Percentiles rank a stretch among this genome's conserved stretches.
phyloP scores from a whole-genome alignment of 2,329 filamentous ascomycete genomes.

The Knufia fluminis region DNA sequence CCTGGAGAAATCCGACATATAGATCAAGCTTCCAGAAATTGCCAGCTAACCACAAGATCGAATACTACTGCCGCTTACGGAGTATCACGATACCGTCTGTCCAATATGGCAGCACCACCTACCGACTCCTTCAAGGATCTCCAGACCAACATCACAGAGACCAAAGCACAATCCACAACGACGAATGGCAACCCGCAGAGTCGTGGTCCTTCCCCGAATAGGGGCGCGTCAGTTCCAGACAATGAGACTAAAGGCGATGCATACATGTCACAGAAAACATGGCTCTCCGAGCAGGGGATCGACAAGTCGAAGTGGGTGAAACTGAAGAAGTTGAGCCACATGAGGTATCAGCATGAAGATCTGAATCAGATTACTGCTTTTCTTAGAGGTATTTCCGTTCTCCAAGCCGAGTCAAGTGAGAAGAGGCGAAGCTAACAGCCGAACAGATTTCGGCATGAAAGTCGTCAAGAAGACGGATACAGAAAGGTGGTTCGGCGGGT shows the following conservation, averaged over 20 bases:
- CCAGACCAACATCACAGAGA: constrained; percentile 22
- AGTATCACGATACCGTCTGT: not conserved
- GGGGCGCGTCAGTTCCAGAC: constrained; percentile 21
- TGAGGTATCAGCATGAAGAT: constrained; percentile 47
- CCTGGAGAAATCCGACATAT: too few relatives aligned
- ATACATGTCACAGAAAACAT: constrained; percentile 15
- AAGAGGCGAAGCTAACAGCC: not conserved
- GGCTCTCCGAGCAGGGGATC: constrained; percentile 28
- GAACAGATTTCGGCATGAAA: constrained; percentile 35
- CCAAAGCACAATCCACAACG: constrained; percentile 11
- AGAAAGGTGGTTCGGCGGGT: constrained; percentile 36
- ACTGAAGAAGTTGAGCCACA: constrained; percentile 41
- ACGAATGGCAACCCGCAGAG: constrained; percentile 15
- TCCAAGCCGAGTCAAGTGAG: constrained; percentile 18
- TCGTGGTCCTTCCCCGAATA: constrained; percentile 21
- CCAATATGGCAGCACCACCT: constrained; percentile 7
- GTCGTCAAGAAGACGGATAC: constrained; percentile 30
- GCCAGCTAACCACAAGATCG: too few relatives aligned
- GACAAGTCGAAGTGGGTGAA: constrained; percentile 38
- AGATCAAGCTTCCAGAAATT: too few relatives aligned
- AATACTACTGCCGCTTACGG: too few relatives aligned
- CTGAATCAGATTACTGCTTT: constrained; percentile 41
- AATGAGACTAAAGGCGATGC: constrained; percentile 18
- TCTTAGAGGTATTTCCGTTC: constrained; percentile 25
- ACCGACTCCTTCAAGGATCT: constrained; percentile 18